Percentiles rank a stretch among this genome's conserved stretches.
Conservation (phyloP, 176 grass and related monocot species). For the Bothriochloa decipiens region DNA sequence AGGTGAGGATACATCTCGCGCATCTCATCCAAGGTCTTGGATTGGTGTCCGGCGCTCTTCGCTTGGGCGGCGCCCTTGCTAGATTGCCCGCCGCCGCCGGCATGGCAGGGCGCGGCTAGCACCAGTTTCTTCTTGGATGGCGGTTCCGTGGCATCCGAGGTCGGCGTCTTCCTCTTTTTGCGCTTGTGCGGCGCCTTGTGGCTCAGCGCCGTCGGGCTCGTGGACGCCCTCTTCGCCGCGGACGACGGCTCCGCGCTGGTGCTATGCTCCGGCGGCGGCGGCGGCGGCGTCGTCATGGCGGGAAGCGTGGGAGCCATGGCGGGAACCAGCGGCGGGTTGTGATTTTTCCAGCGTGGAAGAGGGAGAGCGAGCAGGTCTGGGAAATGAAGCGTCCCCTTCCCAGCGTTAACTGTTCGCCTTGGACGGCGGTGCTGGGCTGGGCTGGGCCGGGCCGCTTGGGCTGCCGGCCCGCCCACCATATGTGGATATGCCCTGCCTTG, state of each 20-base stretch:
- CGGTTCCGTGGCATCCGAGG: conserved; percentile 22
- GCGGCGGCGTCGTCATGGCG: neutral
- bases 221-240: neutral
- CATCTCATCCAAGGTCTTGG: neutral
- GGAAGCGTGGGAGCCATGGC: neutral
- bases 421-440: too few species aligned
- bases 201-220: neutral
- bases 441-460: too few species aligned
- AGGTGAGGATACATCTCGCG: conserved; percentile 31
- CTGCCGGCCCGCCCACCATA: too few species aligned
- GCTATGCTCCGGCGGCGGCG: neutral
- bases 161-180: neutral
- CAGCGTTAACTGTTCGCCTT: too few species aligned
- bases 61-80: neutral
- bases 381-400: too few species aligned
- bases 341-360: neutral
- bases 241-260: neutral
- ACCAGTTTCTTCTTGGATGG: conserved; percentile 22
- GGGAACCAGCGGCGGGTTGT: neutral
- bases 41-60: neutral
- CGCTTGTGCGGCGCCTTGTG: neutral
- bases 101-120: conserved; percentile 30
- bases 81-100: neutral
- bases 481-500: too few species aligned
- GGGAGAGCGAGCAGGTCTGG: neutral